These are phyloP conservation scores for Cicer yamashitae DNA, from an alignment of 306 rosid genomes.

Conservation along the genomic window DNA sequence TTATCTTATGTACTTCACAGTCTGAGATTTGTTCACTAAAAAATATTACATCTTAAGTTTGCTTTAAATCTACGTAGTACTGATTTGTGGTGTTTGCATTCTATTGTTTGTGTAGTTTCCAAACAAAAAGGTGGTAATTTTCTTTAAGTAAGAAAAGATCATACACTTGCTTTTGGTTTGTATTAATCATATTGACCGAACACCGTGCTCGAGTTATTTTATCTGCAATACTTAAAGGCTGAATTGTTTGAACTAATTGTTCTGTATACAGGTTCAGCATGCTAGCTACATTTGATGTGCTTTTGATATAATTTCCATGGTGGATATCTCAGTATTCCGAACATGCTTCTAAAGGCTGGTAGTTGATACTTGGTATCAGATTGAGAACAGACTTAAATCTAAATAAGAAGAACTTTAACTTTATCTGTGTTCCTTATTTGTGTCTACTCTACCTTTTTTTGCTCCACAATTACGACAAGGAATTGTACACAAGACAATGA, in stretches of 20 bases:
- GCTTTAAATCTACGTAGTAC: not conserved
- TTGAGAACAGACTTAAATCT: conserved; percentile 37
- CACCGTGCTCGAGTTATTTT: conserved; percentile 19
- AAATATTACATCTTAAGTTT: not conserved
- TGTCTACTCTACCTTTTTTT: conserved; percentile 22
- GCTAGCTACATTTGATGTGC: conserved; percentile 36
- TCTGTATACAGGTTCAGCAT: conserved; percentile 47
- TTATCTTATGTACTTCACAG: not conserved
- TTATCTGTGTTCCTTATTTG: conserved; percentile 25
- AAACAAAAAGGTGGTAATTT: conserved; percentile 9
- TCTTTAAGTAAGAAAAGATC: conserved; percentile 31
- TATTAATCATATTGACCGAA: not conserved
- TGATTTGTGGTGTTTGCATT: conserved; percentile 5
- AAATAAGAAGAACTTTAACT: conserved; percentile 24
- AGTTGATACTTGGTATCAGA: conserved; percentile 39
- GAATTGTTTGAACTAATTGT: conserved; percentile 27
- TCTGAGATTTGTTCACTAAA: conserved; percentile 7
- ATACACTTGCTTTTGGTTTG: conserved; percentile 25
- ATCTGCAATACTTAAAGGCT: conserved; percentile 24
- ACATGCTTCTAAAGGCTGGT: conserved; percentile 36
- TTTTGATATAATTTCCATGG: conserved; percentile 45
- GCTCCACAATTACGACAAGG: conserved; percentile 4
- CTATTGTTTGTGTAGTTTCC: conserved; percentile 18
- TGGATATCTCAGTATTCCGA: conserved; percentile 44
- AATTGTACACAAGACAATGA: conserved; percentile 30